A percentile compares a stretch with the other conserved stretches of the same genome.
phyloP scores from a whole-genome alignment of 371 early-diverging fungal species.

The Mortierella sp. region DNA sequence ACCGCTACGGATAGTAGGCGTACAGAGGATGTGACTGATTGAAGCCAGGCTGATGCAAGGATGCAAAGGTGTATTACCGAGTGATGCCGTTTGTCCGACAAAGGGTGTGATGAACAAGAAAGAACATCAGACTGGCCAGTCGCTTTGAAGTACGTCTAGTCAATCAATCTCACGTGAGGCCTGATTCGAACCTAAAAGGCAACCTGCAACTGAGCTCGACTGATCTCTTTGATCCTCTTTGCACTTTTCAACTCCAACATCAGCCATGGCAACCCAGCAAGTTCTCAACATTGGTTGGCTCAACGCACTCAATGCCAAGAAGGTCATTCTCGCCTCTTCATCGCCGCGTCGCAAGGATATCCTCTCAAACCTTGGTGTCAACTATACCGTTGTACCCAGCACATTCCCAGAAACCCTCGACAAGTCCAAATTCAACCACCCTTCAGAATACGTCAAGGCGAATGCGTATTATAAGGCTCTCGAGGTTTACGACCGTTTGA shows the following conservation, averaged over 20 bases:
- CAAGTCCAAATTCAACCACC: conserved; percentile 62
- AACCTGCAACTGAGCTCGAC: background rate
- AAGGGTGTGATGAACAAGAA: background rate
- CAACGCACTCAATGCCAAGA: conserved; percentile 57
- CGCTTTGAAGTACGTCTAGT: background rate
- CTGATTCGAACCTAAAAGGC: background rate
- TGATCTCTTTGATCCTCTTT: background rate
- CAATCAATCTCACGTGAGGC: background rate
- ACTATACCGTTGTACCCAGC: conserved; percentile 72
- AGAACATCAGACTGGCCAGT: background rate
- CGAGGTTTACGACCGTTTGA: conserved; percentile 62
- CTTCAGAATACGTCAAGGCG: conserved; percentile 65
- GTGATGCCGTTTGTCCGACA: conserved; percentile 1
- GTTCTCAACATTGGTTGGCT: conserved; percentile 46
- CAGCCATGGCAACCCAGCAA: conserved; percentile 31
- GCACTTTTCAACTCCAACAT: background rate
- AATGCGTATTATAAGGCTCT: conserved; percentile 65
- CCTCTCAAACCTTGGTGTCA: conserved; percentile 69
- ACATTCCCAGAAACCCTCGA: conserved; percentile 71
- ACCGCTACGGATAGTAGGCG: background rate
- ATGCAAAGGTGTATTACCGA: background rate
- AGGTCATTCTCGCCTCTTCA: conserved; percentile 81
- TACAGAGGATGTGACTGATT: background rate
- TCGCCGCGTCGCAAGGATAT: conserved; percentile 87
- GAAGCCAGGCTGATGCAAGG: background rate